These are phyloP conservation scores for Kalanchoe fedtschenkoi DNA, from an alignment of 164 flowering plant genomes.

Conservation along the genomic window DNA sequence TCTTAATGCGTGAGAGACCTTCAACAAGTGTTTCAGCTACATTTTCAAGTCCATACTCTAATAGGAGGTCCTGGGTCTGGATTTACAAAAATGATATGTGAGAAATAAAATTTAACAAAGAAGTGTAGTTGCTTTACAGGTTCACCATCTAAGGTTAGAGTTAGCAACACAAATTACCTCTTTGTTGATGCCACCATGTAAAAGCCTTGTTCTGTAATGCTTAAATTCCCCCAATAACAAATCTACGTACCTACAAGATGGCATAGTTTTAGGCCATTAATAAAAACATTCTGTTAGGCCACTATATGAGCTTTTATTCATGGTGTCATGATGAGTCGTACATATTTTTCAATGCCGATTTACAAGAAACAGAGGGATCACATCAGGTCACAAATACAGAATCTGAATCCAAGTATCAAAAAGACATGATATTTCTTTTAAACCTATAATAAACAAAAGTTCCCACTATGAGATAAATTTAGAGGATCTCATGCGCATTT, in stretches of 20 bases:
- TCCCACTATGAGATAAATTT: not conserved
- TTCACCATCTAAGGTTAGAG: not conserved
- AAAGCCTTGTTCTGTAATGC: slow-evolving; percentile 87
- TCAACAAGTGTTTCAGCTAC: slow-evolving; percentile 88
- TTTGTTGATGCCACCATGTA: slow-evolving; percentile 73
- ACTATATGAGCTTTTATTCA: not conserved
- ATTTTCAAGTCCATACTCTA: slow-evolving; percentile 79
- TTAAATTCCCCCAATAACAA: slow-evolving; percentile 91
- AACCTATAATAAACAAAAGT: not conserved
- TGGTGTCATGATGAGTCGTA: not conserved
- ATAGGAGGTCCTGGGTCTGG: slow-evolving; percentile 75
- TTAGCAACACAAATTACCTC: slow-evolving; percentile 44
- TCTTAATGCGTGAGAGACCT: slow-evolving; percentile 84
- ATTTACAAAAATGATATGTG: slow-evolving; percentile 2
- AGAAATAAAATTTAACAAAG: not conserved
- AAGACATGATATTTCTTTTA: not conserved
- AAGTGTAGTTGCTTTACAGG: not conserved
- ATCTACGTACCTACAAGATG: slow-evolving; percentile 71
- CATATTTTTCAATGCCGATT: not conserved
- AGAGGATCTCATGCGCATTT: not conserved
- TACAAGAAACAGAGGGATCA: not conserved
- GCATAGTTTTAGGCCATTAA: not conserved
- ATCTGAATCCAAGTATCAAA: not conserved
- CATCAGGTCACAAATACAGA: not conserved
- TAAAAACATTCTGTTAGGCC: slow-evolving; percentile 3